These are phyloP conservation scores for Pestalotiopsis sp. DNA, from an alignment of 2,329 filamentous ascomycete genomes.

Conservation along the genomic window DNA sequence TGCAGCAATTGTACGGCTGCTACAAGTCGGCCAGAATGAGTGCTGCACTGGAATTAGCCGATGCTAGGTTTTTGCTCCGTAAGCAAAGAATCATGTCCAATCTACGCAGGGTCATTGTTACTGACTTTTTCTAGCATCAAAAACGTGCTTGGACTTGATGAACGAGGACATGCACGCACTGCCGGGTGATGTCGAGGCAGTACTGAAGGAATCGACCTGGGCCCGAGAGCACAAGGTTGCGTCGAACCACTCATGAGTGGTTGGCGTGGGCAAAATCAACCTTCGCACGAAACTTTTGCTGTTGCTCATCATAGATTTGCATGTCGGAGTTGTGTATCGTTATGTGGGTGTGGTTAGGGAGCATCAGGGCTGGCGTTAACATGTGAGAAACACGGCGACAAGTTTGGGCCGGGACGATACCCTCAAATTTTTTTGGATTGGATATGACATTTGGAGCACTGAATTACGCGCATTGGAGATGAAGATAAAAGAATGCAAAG, in stretches of 20 bases:
- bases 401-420: slow-evolving; percentile 3
- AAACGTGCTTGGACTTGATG: slow-evolving; percentile 33
- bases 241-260: neutral
- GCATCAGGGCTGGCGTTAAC: neutral
- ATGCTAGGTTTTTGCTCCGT: slow-evolving; percentile 48
- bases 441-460: neutral
- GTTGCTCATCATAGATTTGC: neutral
- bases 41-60: slow-evolving; percentile 45
- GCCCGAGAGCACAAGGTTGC: neutral
- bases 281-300: neutral
- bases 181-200: slow-evolving; percentile 28
- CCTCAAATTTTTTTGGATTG: neutral
- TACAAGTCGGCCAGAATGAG: slow-evolving; percentile 54
- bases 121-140: slow-evolving; percentile 28
- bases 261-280: neutral
- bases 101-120: slow-evolving; percentile 15
- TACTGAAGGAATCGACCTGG: slow-evolving; percentile 13
- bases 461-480: neutral
- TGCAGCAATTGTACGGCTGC: slow-evolving; percentile 50
- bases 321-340: neutral
- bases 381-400: neutral
- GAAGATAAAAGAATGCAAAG: neutral
- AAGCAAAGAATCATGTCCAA: slow-evolving; percentile 26
- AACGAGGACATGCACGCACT: slow-evolving; percentile 34
- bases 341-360: neutral